phyloP scores from a whole-genome alignment of 768 basidiomycete species.

The Russula emetica region DNA sequence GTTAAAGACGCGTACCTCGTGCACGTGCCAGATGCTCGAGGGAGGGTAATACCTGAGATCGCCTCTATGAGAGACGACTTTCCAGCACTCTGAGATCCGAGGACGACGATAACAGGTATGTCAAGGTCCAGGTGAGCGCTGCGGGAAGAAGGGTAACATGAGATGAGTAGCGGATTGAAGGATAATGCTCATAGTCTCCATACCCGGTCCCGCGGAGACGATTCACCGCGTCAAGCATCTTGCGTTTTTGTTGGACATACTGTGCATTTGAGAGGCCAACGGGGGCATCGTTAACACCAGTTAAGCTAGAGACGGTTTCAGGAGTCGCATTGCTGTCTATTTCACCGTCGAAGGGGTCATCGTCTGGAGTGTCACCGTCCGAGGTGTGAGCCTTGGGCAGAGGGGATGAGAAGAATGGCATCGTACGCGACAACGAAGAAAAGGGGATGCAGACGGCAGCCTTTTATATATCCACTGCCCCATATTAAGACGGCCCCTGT shows the following conservation, averaged over 20 bases:
- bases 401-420: not conserved
- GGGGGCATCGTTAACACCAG: constrained; percentile 22
- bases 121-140: constrained; percentile 70
- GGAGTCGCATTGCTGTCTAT: not conserved
- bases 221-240: constrained; percentile 57
- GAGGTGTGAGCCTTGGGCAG: not conserved
- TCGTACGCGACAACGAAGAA: too few species aligned
- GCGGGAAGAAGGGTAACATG: not conserved
- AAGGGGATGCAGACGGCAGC: too few species aligned
- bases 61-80: constrained; percentile 77
- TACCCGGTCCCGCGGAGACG: constrained; percentile 61
- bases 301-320: not conserved
- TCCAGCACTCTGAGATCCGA: constrained; percentile 69
- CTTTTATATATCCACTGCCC: too few species aligned
- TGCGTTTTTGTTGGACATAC: constrained; percentile 41
- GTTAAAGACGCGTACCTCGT: constrained; percentile 47
- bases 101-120: constrained; percentile 62
- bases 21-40: constrained; percentile 67
- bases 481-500: too few species aligned
- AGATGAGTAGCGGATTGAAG: constrained; percentile 3
- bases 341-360: too few species aligned
- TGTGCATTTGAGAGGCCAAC: constrained; percentile 53
- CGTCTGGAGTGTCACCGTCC: too few species aligned
- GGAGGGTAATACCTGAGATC: constrained; percentile 67
- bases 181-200: too few species aligned